Evolutionary conservation across 2,329 filamentous ascomycete species (phyloP).

Genomic region (Bipolaris zeicola): DNA sequence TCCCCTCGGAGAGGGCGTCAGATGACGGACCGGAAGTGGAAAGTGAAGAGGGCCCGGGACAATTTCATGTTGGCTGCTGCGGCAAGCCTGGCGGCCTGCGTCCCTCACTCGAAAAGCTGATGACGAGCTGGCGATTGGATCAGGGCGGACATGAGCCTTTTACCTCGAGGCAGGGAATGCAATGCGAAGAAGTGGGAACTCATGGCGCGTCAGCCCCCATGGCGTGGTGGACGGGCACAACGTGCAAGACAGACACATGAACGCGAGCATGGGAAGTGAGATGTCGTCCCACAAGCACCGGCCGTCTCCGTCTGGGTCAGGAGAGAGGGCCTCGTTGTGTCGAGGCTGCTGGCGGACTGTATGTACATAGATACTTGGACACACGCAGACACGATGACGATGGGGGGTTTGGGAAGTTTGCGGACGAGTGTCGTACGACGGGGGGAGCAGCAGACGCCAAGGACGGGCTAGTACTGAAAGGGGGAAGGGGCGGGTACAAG

Average conservation of each 20-base stretch:
- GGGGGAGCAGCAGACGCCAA: conserved; percentile 22
- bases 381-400: conserved; percentile 11
- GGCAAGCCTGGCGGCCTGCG: conserved; percentile 29
- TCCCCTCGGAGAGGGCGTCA: conserved; percentile 36
- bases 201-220: conserved; percentile 35
- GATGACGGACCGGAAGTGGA: conserved; percentile 38
- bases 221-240: conserved; percentile 37
- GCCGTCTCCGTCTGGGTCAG: conserved; percentile 15
- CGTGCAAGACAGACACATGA: conserved; percentile 47
- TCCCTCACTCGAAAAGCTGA: conserved; percentile 18
- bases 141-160: conserved; percentile 18
- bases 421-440: conserved; percentile 24
- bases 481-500: conserved; percentile 27
- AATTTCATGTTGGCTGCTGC: conserved; percentile 37
- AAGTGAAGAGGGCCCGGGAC: conserved; percentile 26
- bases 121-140: conserved; percentile 26
- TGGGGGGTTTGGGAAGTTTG: conserved; percentile 26
- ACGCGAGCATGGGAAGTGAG: conserved; percentile 29
- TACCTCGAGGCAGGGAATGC: conserved; percentile 42
- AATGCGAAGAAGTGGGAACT: conserved; percentile 34
- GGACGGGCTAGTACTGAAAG: conserved; percentile 22
- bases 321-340: conserved; percentile 21
- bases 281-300: conserved; percentile 41
- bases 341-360: conserved; percentile 1
- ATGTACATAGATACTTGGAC: background rate